A percentile compares a stretch with the other conserved stretches of the same genome.
These are phyloP conservation scores for Epichloe gansuensis DNA, from an alignment of 2,329 filamentous ascomycete genomes.

Conservation along the genomic window DNA sequence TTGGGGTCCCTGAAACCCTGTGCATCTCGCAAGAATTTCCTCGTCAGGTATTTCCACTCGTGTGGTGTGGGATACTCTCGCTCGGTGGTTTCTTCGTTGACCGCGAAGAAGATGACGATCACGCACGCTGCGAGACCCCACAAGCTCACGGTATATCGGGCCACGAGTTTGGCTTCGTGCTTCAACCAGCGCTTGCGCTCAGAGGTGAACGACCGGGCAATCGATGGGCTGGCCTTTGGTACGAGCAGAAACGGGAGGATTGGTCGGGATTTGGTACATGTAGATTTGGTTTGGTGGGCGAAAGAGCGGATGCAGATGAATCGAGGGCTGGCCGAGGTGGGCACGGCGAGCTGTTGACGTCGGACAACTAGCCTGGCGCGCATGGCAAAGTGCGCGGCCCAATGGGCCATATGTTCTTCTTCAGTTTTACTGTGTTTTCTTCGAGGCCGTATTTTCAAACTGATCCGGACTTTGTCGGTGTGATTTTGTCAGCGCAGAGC, in stretches of 20 bases:
- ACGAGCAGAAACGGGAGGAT: slow-evolving; percentile 37
- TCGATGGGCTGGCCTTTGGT: slow-evolving; percentile 35
- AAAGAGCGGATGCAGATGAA: slow-evolving; percentile 15
- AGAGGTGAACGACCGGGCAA: slow-evolving; percentile 67
- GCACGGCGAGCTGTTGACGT: slow-evolving; percentile 9
- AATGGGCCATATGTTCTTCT: not conserved
- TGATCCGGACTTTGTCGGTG: not conserved
- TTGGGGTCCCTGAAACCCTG: slow-evolving; percentile 44
- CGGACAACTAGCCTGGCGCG: slow-evolving; percentile 27
- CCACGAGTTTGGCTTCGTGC: slow-evolving; percentile 55
- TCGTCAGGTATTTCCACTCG: slow-evolving; percentile 65
- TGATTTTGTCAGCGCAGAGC: not conserved
- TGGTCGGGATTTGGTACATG: slow-evolving; percentile 20
- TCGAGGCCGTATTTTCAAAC: not conserved
- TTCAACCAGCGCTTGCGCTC: slow-evolving; percentile 60
- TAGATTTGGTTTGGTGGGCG: slow-evolving; percentile 16
- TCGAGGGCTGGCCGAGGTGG: slow-evolving; percentile 9
- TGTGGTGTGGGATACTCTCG: slow-evolving; percentile 65
- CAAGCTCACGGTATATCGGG: slow-evolving; percentile 54
- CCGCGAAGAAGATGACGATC: slow-evolving; percentile 48
- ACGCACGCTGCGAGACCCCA: slow-evolving; percentile 52
- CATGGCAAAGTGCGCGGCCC: slow-evolving; percentile 18
- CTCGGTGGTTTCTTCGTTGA: slow-evolving; percentile 66
- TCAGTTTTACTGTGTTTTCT: not conserved
- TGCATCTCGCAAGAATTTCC: slow-evolving; percentile 55